Conservation (phyloP, 75 land plant genomes). For the Gnetum montanum region DNA sequence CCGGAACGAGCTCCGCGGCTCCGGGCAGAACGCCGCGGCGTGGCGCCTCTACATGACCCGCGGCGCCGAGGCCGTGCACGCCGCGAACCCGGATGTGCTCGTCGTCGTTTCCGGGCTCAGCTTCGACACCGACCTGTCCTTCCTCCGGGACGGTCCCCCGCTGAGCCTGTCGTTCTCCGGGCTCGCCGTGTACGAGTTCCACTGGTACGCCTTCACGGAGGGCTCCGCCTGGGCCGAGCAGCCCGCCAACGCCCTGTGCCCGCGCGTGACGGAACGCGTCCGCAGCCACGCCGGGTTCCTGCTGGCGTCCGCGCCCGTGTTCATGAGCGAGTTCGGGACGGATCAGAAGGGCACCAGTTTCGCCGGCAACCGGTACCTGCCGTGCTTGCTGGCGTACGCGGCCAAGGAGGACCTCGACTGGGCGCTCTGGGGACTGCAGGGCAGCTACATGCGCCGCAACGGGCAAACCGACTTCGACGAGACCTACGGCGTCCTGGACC, state of each 20-base stretch:
- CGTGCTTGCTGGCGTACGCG: constrained; percentile 21
- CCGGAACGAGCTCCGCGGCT: constrained; percentile 40
- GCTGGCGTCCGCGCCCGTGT: constrained; percentile 8
- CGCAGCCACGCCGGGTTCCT: constrained; percentile 1
- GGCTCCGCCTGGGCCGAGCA: constrained; percentile 6
- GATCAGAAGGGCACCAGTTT: constrained; percentile 18
- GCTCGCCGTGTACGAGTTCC: constrained; percentile 34
- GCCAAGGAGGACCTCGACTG: constrained; percentile 42
- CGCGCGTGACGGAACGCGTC: background rate
- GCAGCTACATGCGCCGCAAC: constrained; percentile 37
- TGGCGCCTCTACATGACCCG: constrained; percentile 23
- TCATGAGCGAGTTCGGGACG: constrained; percentile 42
- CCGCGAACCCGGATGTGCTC: constrained; percentile 22
- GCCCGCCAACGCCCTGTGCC: constrained; percentile 5
- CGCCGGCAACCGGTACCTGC: constrained; percentile 20
- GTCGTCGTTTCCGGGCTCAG: constrained; percentile 25
- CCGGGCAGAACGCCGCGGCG: constrained; percentile 5
- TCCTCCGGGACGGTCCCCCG: constrained; percentile 12
- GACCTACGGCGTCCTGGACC: constrained; percentile 24
- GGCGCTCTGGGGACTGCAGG: constrained; percentile 52
- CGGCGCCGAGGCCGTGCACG: constrained; percentile 22
- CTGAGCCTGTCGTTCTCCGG: background rate
- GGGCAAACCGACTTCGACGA: constrained; percentile 24
- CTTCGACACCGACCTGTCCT: constrained; percentile 26
- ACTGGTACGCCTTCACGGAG: constrained; percentile 29